phyloP scores from a whole-genome alignment of 768 basidiomycete genomes.

The Sarcodon aspratus region DNA sequence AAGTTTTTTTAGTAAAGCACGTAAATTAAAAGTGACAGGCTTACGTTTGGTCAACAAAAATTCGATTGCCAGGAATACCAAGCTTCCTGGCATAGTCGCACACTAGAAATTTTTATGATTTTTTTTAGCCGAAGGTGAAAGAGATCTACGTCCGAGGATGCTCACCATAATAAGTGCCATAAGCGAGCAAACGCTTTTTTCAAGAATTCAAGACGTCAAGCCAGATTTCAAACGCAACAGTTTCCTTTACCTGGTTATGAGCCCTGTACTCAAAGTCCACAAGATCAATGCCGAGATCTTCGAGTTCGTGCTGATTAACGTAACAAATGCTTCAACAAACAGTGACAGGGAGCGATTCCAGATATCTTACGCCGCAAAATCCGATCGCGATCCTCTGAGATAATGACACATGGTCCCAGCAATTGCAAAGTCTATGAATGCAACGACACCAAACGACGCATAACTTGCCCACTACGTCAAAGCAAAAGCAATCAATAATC shows the following conservation, averaged over 20 bases:
- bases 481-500: neutral
- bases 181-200: neutral
- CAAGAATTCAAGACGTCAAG: neutral
- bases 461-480: neutral
- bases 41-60: conserved; percentile 12
- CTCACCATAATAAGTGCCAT: neutral
- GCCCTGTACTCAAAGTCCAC: neutral
- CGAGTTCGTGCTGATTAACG: neutral
- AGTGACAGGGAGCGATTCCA: neutral
- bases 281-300: neutral
- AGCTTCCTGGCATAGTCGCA: conserved; percentile 7
- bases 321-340: neutral
- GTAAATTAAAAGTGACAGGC: neutral
- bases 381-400: neutral
- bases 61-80: conserved; percentile 11
- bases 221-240: neutral
- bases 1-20: neutral
- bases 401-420: neutral
- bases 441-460: neutral
- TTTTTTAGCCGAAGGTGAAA: neutral
- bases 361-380: neutral
- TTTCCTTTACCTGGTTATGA: neutral
- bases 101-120: conserved; percentile 4
- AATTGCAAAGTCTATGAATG: neutral
- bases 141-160: neutral